Percentiles rank a stretch among this genome's conserved stretches.
Evolutionary conservation across 345 rosid species (phyloP).

Genomic region (Hibiscus syriacus): DNA sequence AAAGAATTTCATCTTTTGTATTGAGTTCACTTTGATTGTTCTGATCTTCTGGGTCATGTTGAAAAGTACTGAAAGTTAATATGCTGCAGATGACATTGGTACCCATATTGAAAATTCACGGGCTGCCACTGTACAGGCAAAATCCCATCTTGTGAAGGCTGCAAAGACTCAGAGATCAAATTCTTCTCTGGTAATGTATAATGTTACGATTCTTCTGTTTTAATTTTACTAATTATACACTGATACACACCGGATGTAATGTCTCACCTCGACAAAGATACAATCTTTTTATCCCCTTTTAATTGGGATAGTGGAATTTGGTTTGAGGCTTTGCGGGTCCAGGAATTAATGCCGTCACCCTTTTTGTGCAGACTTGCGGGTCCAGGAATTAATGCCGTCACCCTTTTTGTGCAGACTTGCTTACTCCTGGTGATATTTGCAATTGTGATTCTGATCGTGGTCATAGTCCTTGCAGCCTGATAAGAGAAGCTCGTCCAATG

Average conservation of each 20-base stretch:
- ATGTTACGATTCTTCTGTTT: not conserved
- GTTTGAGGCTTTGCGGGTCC: too few species aligned
- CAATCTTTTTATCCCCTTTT: too few species aligned
- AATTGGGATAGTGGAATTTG: too few species aligned
- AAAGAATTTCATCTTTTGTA: slow-evolving; percentile 15
- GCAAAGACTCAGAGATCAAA: slow-evolving; percentile 81
- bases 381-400: not conserved
- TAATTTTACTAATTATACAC: not conserved
- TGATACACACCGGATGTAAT: not conserved
- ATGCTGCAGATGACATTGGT: slow-evolving; percentile 71
- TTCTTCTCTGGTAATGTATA: slow-evolving; percentile 66
- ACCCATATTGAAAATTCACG: slow-evolving; percentile 59
- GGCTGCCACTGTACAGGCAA: slow-evolving; percentile 72
- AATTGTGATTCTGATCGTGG: slow-evolving; percentile 68
- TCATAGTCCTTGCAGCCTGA: slow-evolving; percentile 68
- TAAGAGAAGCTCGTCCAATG: too few species aligned
- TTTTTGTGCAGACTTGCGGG: slow-evolving; percentile 46
- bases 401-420: slow-evolving; percentile 49
- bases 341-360: not conserved
- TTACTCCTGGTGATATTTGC: slow-evolving; percentile 89
- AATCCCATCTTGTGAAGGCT: slow-evolving; percentile 71
- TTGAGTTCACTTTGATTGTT: not conserved
- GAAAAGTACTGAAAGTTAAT: not conserved
- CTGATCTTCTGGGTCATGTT: slow-evolving; percentile 3
- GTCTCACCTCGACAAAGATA: not conserved